Base-by-base conservation (phyloP, 2,329 filamentous ascomycete genomes). In the Aspergillus fumigatiaffinis region DNA sequence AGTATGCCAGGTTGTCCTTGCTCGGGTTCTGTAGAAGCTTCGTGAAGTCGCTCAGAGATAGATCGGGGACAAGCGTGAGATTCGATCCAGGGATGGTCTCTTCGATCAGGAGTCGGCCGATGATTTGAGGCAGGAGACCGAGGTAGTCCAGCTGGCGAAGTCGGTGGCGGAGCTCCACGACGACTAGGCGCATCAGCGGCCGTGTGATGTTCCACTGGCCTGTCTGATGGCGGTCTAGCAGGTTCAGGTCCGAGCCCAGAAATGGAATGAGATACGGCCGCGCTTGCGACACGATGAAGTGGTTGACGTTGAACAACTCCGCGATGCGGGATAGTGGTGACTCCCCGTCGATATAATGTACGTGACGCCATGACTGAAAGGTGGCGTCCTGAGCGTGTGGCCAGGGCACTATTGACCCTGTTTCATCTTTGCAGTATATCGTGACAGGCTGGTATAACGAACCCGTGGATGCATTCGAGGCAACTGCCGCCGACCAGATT, bases 221-320 rank as follows among this genome's bases (percentile, higher is more conserved):
- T 78, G 84, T 60, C 79, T 85, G 72, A 79, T 83, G 64, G 79
- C 83, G 70, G 81, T 83, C 64, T 0, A 90, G 88, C 4, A 89
- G 87, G 73, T 92, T 89, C 77, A 92, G 86, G 64, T 93, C 90
- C 49, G 87, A 89, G 60, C 88, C 86, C 4, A 95, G 80, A 66
- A 96, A 94, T 0, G 92, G 92, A 28, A 93, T 87, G 17, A 96
- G 80, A 73, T 96, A 96, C 0, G 93, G 93, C 3, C 92, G 84
- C 0, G 93, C 92, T 77, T 97, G 93, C 63, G 90, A 94, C 63
- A 97, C 87, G 62, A 97, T 91, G 76, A 95, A 97, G 77, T 97
- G 92, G 70, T 96, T 95, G 53, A 95, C 90, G 71, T 95, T 95
- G 81, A 94, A 94, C 10, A 93, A 83, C 75, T 93, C 89, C 6